Evolutionary conservation across 169 alveolate genomes (phyloP).

Genomic region (Eimeria nieschulzi): DNA sequence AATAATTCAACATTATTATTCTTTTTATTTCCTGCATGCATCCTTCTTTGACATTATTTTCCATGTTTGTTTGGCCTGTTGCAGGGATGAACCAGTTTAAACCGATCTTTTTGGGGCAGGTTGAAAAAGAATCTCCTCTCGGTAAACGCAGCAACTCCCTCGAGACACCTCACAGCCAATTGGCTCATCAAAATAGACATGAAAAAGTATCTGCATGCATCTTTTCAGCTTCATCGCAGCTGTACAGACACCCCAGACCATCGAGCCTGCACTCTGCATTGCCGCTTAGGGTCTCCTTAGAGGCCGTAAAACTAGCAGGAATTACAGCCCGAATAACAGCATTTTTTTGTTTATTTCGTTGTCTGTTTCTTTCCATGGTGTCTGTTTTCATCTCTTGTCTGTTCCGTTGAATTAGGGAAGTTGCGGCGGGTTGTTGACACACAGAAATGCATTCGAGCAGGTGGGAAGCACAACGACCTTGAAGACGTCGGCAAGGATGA

Average conservation of each 20-base stretch:
- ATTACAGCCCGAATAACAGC: background rate
- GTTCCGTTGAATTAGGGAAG: conserved; percentile 5
- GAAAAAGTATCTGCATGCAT: background rate
- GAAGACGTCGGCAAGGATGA: conserved; percentile 97
- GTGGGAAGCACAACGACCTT: conserved; percentile 89
- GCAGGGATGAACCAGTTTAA: conserved; percentile 95
- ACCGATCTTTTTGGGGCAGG: conserved; percentile 90
- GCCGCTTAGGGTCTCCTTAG: too few species aligned
- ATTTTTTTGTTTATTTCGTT: background rate
- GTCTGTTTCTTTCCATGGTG: background rate
- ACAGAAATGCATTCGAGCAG: conserved; percentile 96
- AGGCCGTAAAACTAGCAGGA: too few species aligned
- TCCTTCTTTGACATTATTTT: background rate
- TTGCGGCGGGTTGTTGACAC: conserved; percentile 92
- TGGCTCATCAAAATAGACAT: background rate
- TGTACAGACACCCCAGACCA: background rate
- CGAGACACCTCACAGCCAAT: too few species aligned
- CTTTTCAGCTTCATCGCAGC: background rate
- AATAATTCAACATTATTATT: too few species aligned
- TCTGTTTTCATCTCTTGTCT: background rate
- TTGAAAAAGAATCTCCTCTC: conserved; percentile 90
- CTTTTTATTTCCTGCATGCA: too few species aligned
- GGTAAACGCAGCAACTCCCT: conserved; percentile 76
- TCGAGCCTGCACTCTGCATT: background rate
- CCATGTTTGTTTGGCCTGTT: background rate